These are phyloP conservation scores for Aspergillus fischeri DNA, from an alignment of 2,329 filamentous ascomycete genomes.

Conservation along the genomic window DNA sequence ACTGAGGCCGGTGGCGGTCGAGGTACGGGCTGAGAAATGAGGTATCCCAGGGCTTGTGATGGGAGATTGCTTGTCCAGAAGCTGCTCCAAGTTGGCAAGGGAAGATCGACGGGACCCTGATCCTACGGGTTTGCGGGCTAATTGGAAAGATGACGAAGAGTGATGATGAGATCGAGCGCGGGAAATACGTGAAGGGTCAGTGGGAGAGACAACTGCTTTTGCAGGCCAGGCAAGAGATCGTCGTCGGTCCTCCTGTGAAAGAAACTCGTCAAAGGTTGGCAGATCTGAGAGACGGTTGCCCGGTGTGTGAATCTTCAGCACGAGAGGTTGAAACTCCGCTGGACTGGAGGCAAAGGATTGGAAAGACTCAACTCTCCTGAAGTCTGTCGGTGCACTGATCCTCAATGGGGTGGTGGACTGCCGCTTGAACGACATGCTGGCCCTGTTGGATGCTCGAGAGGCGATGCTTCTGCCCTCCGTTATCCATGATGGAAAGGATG, in stretches of 20 bases:
- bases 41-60: constrained; percentile 24
- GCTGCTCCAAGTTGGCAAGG: constrained; percentile 19
- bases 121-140: constrained; percentile 37
- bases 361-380: constrained; percentile 33
- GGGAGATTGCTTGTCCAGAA: constrained; percentile 15
- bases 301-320: constrained; percentile 45
- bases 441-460: constrained; percentile 38
- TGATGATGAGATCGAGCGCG: constrained; percentile 14
- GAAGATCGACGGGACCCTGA: constrained; percentile 28
- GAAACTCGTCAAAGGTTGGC: constrained; percentile 40
- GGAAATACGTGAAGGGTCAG: constrained; percentile 15
- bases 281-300: constrained; percentile 43
- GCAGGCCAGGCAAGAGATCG: constrained; percentile 28
- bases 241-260: constrained; percentile 25
- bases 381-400: constrained; percentile 43
- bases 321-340: constrained; percentile 38
- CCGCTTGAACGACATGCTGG: constrained; percentile 38
- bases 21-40: constrained; percentile 25
- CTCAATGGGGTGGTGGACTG: constrained; percentile 28
- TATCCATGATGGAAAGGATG: constrained; percentile 38
- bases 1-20: constrained; percentile 11
- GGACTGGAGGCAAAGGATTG: constrained; percentile 4
- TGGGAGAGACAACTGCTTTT: constrained; percentile 26
- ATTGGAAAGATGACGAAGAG: constrained; percentile 24
- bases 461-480: constrained; percentile 35